Conservation (phyloP, 495 filamentous ascomycete species). For the Penicillium flavigenum region DNA sequence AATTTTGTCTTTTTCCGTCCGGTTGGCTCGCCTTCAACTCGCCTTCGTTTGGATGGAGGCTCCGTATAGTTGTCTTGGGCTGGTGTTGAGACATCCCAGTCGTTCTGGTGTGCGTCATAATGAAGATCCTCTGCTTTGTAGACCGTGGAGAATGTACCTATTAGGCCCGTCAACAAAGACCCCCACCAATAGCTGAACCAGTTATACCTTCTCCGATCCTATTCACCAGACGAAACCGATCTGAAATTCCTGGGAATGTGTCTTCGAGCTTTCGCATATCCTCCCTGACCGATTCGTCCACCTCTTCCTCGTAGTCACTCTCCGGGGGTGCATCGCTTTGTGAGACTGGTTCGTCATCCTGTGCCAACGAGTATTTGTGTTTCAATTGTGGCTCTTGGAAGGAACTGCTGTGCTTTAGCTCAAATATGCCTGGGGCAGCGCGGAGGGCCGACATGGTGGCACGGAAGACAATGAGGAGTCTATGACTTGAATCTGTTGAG, state of each 20-base stretch:
- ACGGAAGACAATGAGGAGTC: neutral
- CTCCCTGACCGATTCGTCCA: constrained; percentile 70
- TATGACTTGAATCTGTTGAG: neutral
- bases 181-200: neutral
- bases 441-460: constrained; percentile 33
- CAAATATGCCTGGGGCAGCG: constrained; percentile 28
- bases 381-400: constrained; percentile 14
- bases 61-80: constrained; percentile 61
- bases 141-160: constrained; percentile 95
- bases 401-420: constrained; percentile 23
- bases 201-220: constrained; percentile 86
- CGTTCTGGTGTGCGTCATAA: constrained; percentile 79
- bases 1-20: constrained; percentile 59
- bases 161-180: constrained; percentile 14
- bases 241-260: constrained; percentile 77
- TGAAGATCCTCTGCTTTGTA: constrained; percentile 97
- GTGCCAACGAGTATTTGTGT: constrained; percentile 25
- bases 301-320: constrained; percentile 43
- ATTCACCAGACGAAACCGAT: constrained; percentile 86
- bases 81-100: constrained; percentile 71
- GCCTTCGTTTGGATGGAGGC: constrained; percentile 55
- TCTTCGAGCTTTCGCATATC: constrained; percentile 85
- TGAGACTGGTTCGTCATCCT: constrained; percentile 33
- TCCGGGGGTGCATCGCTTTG: constrained; percentile 26
- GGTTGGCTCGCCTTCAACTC: constrained; percentile 34